A percentile compares a stretch with the other conserved stretches of the same genome.
phyloP scores from a whole-genome alignment of 345 rosid species.

The Eutrema heterophyllum region DNA sequence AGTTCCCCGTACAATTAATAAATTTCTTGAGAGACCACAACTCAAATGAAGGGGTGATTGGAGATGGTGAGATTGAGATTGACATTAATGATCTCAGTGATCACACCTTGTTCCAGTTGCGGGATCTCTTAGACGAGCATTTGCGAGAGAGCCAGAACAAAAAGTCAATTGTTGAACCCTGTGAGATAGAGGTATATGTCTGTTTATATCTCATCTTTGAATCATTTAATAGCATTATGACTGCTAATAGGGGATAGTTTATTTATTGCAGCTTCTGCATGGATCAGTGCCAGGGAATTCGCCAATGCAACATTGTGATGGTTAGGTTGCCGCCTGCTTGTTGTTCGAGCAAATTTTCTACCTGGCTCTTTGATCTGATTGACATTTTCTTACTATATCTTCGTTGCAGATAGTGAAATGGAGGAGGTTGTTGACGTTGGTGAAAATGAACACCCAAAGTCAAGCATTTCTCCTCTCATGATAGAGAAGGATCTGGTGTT shows the following conservation, averaged over 20 bases:
- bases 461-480: conserved; percentile 43
- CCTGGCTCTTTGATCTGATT: neutral
- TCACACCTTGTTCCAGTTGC: conserved; percentile 55
- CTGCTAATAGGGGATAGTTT: neutral
- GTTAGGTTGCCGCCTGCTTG: conserved; percentile 34
- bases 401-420: conserved; percentile 47
- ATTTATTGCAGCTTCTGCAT: conserved; percentile 47
- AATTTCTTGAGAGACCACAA: conserved; percentile 67
- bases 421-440: conserved; percentile 72
- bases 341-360: neutral
- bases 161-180: conserved; percentile 41
- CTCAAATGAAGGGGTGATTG: conserved; percentile 39
- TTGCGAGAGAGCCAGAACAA: conserved; percentile 45
- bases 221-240: neutral
- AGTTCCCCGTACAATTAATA: conserved; percentile 60
- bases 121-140: conserved; percentile 67
- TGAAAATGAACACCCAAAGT: conserved; percentile 52
- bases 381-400: neutral
- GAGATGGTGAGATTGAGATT: conserved; percentile 82
- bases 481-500: conserved; percentile 53
- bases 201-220: conserved; percentile 1
- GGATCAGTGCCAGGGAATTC: conserved; percentile 67
- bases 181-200: conserved; percentile 66
- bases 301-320: conserved; percentile 53
- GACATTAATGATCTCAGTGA: conserved; percentile 67